Evolutionary conservation across 106 monocot species (phyloP).

Genomic region (Phalaenopsis equestris): DNA sequence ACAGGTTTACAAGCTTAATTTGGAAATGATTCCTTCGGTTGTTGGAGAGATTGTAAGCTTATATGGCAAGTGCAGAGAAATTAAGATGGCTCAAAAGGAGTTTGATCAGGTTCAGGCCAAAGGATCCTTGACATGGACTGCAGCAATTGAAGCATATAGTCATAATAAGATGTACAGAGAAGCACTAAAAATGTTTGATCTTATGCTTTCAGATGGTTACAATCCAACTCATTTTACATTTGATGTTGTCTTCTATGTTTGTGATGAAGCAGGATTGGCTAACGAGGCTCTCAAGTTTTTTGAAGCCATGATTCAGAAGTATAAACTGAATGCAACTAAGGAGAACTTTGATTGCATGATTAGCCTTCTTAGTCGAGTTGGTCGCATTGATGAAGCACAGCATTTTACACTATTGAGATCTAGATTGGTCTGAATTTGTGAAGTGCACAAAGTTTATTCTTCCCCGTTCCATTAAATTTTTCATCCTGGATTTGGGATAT

Average conservation of each 20-base stretch:
- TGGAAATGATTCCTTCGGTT: conserved; percentile 24
- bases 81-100: conserved; percentile 26
- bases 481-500: neutral
- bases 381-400: conserved; percentile 43
- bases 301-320: conserved; percentile 43
- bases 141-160: conserved; percentile 50
- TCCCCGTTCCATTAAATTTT: neutral
- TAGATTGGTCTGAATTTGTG: conserved; percentile 8
- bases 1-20: conserved; percentile 35
- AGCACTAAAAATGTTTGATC: conserved; percentile 39
- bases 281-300: conserved; percentile 52
- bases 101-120: conserved; percentile 29
- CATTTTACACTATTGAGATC: conserved; percentile 44
- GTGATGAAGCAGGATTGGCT: conserved; percentile 30
- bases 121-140: conserved; percentile 46
- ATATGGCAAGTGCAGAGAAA: conserved; percentile 47
- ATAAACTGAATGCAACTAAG: conserved; percentile 41
- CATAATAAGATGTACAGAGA: conserved; percentile 24
- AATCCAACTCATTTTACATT: conserved; percentile 68
- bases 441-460: neutral
- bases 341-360: conserved; percentile 41
- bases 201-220: conserved; percentile 37
- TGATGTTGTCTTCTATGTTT: conserved; percentile 45
- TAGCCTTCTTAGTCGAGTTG: conserved; percentile 28
- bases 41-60: conserved; percentile 31